Conservation (phyloP, 2,329 filamentous ascomycete species). For the Botrytis hyacinthi region DNA sequence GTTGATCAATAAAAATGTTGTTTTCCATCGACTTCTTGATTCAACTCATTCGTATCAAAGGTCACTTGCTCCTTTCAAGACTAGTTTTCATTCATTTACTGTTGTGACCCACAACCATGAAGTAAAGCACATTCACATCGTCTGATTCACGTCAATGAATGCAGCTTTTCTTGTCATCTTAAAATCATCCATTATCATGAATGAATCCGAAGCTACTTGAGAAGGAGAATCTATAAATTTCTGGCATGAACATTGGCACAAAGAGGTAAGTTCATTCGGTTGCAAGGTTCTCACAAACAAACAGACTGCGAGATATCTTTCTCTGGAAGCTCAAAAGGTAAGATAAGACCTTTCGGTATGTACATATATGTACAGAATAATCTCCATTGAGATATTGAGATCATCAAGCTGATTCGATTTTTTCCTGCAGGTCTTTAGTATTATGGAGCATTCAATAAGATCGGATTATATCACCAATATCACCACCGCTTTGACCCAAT, state of each 20-base stretch:
- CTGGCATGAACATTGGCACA: not conserved
- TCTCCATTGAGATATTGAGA: not conserved
- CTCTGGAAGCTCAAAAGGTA: not conserved
- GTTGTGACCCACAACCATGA: not conserved
- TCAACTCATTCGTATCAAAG: not conserved
- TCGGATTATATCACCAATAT: accelerated
- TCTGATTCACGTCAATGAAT: too few species aligned
- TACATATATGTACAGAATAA: not conserved
- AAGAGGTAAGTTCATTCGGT: not conserved
- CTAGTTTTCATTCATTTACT: not conserved
- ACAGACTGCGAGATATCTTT: accelerated
- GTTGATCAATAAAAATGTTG: not conserved
- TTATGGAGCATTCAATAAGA: too few species aligned
- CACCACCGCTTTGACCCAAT: too few species aligned
- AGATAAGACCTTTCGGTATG: not conserved
- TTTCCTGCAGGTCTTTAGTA: accelerated
- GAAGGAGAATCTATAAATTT: accelerated
- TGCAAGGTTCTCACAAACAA: too few species aligned
- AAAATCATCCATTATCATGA: not conserved
- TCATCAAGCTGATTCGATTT: not conserved
- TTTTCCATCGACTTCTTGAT: not conserved
- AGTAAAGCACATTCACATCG: not conserved
- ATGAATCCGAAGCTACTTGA: not conserved
- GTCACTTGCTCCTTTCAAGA: not conserved
- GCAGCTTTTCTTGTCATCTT: not conserved